A percentile compares a stretch with the other conserved stretches of the same genome.
These are phyloP conservation scores for Lentinula sp. DNA, from an alignment of 768 basidiomycete genomes.

Conservation along the genomic window DNA sequence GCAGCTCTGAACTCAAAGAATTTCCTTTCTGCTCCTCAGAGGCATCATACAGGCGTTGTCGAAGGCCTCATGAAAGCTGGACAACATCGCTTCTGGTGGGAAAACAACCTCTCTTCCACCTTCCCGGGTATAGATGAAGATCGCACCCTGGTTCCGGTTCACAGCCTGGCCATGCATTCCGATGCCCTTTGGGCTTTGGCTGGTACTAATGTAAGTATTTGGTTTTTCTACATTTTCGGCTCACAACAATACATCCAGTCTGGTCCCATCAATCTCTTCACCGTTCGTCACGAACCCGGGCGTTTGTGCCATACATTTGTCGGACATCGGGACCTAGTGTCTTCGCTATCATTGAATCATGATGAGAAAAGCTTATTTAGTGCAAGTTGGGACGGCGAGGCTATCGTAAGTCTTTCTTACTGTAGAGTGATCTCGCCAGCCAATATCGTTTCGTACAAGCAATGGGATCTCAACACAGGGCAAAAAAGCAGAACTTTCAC, in stretches of 20 bases:
- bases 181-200: slow-evolving; percentile 92
- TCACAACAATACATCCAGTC: slow-evolving; percentile 36
- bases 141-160: slow-evolving; percentile 61
- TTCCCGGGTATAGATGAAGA: slow-evolving; percentile 39
- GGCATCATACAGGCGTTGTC: slow-evolving; percentile 84
- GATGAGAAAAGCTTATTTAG: slow-evolving; percentile 85
- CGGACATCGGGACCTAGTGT: slow-evolving; percentile 78
- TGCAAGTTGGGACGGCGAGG: slow-evolving; percentile 92
- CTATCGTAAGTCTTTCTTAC: slow-evolving; percentile 50
- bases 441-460: slow-evolving; percentile 39
- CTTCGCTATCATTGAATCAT: slow-evolving; percentile 73
- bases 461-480: slow-evolving; percentile 98
- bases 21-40: slow-evolving; percentile 82
- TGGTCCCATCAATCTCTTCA: slow-evolving; percentile 91
- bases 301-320: slow-evolving; percentile 63
- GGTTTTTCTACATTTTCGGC: slow-evolving; percentile 10
- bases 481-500: slow-evolving; percentile 69
- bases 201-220: slow-evolving; percentile 69
- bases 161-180: slow-evolving; percentile 86
- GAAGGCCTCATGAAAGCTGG: slow-evolving; percentile 90
- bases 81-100: slow-evolving; percentile 88
- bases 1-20: slow-evolving; percentile 81
- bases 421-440: not conserved
- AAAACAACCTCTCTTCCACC: slow-evolving; percentile 44
- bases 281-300: slow-evolving; percentile 89